Evolutionary conservation across 1,139 yeast species (phyloP), one percentile per base, ranked within the genome.

Genomic region (Meyerozyma smithsonii): DNA sequence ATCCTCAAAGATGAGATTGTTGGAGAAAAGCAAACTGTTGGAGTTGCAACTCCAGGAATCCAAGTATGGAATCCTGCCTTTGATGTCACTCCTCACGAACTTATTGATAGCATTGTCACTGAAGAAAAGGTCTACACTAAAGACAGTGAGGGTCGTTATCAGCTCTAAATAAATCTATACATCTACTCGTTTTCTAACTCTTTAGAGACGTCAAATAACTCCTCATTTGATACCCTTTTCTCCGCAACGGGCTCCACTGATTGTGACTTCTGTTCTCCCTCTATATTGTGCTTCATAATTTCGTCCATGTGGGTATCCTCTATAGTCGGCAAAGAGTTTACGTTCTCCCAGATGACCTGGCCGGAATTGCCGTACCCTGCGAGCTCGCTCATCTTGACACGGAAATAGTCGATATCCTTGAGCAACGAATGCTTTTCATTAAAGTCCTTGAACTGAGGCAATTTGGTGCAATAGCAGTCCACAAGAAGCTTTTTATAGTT

Each of bases 11-110:
- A 64, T 19, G 68, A 68, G 2, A 43, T 40, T 4, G 57, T 65
- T 2, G 73, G 77, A 21, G 79, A 76, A 4, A 77, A 76, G 44
- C 25, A 51, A 5, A 66, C 69, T 24, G 85, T 88, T n/a, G 85
- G 87, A 24, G 76, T 86, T 42, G 96, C 96, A 0, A 94, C 97
- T 2, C 85, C 86, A 2, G 86, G 84, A 0, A 84, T 90, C 30
- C 68, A 74, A 3, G 96, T 88, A 1, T 92, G 97, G 97, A 92
- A 92, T 54, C 98, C 98, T 1, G 85, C 97, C 0, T 92, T 92
- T 54, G 98, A 92, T 58, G 90, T 92, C 10, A 88, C 97, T 6
- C 96, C 96, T 0, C 80, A 82, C 52, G 73, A 72, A 36, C 66
- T 84, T 37, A 88, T 92, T 42, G 96, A 89, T 54, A 86, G 89